A percentile compares a stretch with the other conserved stretches of the same genome.
Evolutionary conservation across 352 stramenopile species (phyloP).

Genomic region (Phytopythium aichiense): DNA sequence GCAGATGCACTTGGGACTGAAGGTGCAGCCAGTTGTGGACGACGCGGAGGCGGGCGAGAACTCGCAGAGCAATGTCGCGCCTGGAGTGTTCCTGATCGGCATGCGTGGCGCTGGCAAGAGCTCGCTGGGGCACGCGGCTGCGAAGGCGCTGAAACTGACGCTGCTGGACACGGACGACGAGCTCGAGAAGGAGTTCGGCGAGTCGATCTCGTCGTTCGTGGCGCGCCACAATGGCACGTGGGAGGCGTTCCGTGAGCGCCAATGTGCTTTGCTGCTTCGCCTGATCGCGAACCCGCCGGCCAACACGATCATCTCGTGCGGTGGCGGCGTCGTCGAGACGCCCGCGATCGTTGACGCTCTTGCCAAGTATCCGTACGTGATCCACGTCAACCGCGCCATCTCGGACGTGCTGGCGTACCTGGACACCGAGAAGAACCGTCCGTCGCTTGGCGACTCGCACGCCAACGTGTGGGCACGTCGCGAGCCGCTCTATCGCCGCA

Average conservation of each 20-base stretch:
- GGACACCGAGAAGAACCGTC: conserved; percentile 41
- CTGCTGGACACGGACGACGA: conserved; percentile 79
- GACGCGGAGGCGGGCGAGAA: conserved; percentile 12
- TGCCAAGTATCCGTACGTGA: conserved; percentile 56
- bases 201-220: conserved; percentile 68
- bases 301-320: conserved; percentile 78
- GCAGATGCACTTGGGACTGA: conserved; percentile 53
- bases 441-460: conserved; percentile 58
- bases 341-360: conserved; percentile 56
- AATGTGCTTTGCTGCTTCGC: conserved; percentile 57
- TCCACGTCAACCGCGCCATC: conserved; percentile 69
- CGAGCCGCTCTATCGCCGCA: conserved; percentile 48
- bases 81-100: conserved; percentile 78
- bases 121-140: conserved; percentile 58
- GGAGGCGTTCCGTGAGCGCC: conserved; percentile 69
- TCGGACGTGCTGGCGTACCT: conserved; percentile 68
- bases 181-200: conserved; percentile 61
- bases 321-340: conserved; percentile 81
- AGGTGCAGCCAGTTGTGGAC: conserved; percentile 43
- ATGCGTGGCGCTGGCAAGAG: conserved; percentile 88
- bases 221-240: conserved; percentile 56
- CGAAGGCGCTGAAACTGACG: conserved; percentile 39
- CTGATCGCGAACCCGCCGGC: conserved; percentile 51
- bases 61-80: conserved; percentile 11
- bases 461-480: conserved; percentile 55